Conservation (phyloP, 139 green algal genomes). For the Astrephomene gubernaculifera region DNA sequence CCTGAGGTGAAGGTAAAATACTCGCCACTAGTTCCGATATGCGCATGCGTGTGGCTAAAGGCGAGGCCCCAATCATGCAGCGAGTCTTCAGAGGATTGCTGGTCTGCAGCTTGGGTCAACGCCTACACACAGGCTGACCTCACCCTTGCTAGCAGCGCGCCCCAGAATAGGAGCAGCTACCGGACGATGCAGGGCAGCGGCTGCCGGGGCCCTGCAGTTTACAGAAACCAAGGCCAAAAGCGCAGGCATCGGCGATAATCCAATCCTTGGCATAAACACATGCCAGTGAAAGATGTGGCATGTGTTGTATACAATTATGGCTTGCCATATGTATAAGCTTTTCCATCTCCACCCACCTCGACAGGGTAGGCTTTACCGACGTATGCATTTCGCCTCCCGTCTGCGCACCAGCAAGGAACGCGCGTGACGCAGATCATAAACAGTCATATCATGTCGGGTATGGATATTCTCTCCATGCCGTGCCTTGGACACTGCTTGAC, state of each 20-base stretch:
- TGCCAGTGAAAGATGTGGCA: background rate
- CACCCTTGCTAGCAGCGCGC: background rate
- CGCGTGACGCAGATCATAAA: too few species aligned
- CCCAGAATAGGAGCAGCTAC: too few species aligned
- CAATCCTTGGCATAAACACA: background rate
- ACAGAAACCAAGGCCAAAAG: background rate
- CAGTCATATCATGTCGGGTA: too few species aligned
- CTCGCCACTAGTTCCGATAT: background rate
- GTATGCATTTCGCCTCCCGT: conserved; percentile 8
- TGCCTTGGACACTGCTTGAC: too few species aligned
- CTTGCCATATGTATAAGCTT: too few species aligned
- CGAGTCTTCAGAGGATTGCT: too few species aligned
- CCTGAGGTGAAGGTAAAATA: background rate
- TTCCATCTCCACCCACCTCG: conserved; percentile 12
- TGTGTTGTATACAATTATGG: background rate
- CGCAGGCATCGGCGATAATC: background rate
- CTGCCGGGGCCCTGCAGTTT: background rate
- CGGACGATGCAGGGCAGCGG: background rate
- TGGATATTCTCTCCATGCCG: too few species aligned
- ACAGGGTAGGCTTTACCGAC: background rate
- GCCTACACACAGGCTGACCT: background rate
- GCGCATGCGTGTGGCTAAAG: background rate
- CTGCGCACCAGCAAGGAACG: background rate
- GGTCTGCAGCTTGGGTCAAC: background rate
- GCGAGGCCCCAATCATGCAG: too few species aligned